These are phyloP conservation scores for Globisporangium carolinianum DNA, from an alignment of 352 stramenopile genomes.

Conservation along the genomic window DNA sequence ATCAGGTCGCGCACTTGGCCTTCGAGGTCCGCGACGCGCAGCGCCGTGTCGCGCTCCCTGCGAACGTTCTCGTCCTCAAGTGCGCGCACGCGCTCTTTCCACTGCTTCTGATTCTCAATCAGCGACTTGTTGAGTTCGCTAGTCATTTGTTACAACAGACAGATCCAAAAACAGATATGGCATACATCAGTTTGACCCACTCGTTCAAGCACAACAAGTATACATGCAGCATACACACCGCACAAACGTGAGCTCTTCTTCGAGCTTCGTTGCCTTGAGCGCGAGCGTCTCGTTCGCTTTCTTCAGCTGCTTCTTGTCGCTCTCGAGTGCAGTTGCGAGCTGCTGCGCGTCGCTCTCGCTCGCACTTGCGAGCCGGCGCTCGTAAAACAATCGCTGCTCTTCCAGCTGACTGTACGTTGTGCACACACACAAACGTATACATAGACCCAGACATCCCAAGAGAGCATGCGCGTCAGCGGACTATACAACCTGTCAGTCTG, in stretches of 20 bases:
- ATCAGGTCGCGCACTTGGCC: constrained; percentile 79
- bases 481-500: not conserved
- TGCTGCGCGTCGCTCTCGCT: constrained; percentile 55
- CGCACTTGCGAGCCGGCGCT: constrained; percentile 60
- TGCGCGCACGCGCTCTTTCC: constrained; percentile 69
- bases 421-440: not conserved
- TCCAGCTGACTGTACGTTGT: constrained; percentile 83
- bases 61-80: constrained; percentile 65
- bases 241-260: constrained; percentile 79
- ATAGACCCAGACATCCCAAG: not conserved
- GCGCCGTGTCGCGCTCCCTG: constrained; percentile 47
- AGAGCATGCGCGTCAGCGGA: no score
- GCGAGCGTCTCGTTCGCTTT: constrained; percentile 55
- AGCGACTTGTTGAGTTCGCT: constrained; percentile 85
- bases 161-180: not conserved
- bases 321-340: constrained; percentile 45
- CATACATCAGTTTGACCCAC: not conserved
- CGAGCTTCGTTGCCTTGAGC: constrained; percentile 71
- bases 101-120: constrained; percentile 85
- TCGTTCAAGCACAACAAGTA: not conserved
- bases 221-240: constrained; percentile 20
- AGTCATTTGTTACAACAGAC: not conserved
- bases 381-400: constrained; percentile 92
- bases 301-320: constrained; percentile 80
- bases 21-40: constrained; percentile 70